These are phyloP conservation scores for Immersiporthe knoxdaviesiana DNA, from an alignment of 2,329 filamentous ascomycete genomes.

Conservation along the genomic window DNA sequence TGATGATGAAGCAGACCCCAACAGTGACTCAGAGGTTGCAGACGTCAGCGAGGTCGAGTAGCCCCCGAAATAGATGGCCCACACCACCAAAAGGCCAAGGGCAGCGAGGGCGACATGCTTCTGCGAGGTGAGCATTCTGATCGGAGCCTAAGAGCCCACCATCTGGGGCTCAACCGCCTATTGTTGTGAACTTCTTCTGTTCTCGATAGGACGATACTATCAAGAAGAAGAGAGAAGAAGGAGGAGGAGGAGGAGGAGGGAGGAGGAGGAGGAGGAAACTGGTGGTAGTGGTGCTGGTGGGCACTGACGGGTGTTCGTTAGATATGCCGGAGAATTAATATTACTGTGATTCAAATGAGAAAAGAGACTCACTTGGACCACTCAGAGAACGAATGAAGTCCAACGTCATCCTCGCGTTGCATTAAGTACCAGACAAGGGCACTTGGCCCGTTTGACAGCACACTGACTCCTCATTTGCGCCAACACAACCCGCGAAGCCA, in stretches of 20 bases:
- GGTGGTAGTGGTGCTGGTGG: too few relatives aligned
- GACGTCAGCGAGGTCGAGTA: conserved; percentile 8
- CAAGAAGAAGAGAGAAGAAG: background rate
- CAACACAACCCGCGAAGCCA: background rate
- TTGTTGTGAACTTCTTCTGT: background rate
- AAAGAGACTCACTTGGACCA: background rate
- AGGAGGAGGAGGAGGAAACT: background rate
- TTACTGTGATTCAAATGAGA: background rate
- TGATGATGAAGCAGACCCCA: background rate
- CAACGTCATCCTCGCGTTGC: too few relatives aligned
- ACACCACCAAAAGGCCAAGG: background rate
- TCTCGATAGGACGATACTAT: background rate
- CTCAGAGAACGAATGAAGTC: background rate
- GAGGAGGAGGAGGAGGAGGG: background rate
- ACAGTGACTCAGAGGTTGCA: background rate
- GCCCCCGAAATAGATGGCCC: background rate
- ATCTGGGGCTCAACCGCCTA: background rate
- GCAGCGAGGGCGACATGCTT: background rate
- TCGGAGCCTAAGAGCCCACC: conserved; percentile 4
- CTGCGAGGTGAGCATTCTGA: background rate
- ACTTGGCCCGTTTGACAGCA: background rate
- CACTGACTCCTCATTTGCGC: background rate
- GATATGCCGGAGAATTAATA: background rate
- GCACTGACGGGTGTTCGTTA: background rate
- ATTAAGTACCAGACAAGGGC: too few relatives aligned